These are phyloP conservation scores for Paspalum vaginatum DNA, from an alignment of 176 grass and related monocot species.

Conservation along the genomic window DNA sequence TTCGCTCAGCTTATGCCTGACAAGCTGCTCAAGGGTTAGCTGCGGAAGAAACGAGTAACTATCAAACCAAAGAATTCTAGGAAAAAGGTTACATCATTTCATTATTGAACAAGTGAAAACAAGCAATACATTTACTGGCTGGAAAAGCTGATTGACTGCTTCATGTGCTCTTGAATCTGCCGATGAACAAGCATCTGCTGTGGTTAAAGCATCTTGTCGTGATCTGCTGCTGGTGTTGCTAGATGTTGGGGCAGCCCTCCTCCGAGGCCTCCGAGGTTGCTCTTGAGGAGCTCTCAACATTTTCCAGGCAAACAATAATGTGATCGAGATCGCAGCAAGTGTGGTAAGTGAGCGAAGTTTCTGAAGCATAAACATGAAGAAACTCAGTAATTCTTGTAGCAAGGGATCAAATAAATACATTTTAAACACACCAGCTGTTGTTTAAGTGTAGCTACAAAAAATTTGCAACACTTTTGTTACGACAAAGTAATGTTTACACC, in stretches of 20 bases:
- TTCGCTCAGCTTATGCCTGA: conserved; percentile 95
- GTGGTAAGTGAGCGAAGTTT: conserved; percentile 89
- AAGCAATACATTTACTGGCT: conserved; percentile 81
- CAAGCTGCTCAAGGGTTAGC: conserved; percentile 94
- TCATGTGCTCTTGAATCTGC: conserved; percentile 85
- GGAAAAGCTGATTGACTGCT: conserved; percentile 87
- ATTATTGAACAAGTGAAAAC: conserved; percentile 26
- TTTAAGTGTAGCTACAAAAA: neutral
- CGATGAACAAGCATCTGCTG: conserved; percentile 77
- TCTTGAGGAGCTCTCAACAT: conserved; percentile 80
- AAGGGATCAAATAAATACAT: conserved; percentile 13
- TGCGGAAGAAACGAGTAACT: conserved; percentile 51
- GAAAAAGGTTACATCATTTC: conserved; percentile 5
- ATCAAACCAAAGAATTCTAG: conserved; percentile 35
- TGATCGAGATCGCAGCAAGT: conserved; percentile 83
- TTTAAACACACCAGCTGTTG: neutral
- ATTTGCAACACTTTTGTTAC: conserved; percentile 1
- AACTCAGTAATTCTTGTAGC: conserved; percentile 25
- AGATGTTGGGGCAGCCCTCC: conserved; percentile 52
- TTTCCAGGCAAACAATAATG: conserved; percentile 87
- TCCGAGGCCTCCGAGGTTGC: conserved; percentile 71
- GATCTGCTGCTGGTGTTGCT: conserved; percentile 66
- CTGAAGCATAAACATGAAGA: conserved; percentile 55
- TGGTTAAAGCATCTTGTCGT: conserved; percentile 46
- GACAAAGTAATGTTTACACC: neutral